A percentile compares a stretch with the other conserved stretches of the same genome.
phyloP scores from a whole-genome alignment of 2,329 filamentous ascomycete species.

The Cercospora zeae-maydis region DNA sequence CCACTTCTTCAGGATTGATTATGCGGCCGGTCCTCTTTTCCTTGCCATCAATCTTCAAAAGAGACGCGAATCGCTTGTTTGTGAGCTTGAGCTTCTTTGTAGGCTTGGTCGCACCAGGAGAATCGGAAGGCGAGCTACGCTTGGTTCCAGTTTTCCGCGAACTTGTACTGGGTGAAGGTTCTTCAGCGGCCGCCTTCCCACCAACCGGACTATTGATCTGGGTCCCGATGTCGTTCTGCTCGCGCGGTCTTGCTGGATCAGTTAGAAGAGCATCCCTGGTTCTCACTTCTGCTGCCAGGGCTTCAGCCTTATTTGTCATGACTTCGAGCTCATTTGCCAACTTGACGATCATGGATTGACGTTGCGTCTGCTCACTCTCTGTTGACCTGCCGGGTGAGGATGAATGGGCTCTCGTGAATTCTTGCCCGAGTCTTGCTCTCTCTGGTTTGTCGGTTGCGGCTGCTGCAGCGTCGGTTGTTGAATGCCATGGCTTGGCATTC shows the following conservation, averaged over 20 bases:
- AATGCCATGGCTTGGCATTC: not conserved
- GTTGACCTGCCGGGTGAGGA: not conserved
- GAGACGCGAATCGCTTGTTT: not conserved
- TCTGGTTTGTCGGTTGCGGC: not conserved
- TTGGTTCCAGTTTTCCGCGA: not conserved
- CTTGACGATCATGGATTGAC: not conserved
- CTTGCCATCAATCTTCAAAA: not conserved
- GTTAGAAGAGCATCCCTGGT: not conserved
- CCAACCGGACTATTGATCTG: not conserved
- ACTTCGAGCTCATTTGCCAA: not conserved
- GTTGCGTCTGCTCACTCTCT: too few relatives aligned
- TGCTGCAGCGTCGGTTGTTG: not conserved
- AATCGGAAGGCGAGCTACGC: not conserved
- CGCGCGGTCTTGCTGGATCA: not conserved
- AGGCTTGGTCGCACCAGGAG: not conserved
- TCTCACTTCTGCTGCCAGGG: not conserved
- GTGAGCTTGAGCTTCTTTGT: not conserved
- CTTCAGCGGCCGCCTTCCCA: not conserved
- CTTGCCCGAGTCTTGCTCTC: not conserved
- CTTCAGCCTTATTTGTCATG: not conserved
- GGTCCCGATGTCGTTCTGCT: not conserved
- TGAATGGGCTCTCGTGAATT: not conserved
- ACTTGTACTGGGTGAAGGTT: not conserved
- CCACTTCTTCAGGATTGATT: not conserved
- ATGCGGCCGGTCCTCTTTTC: not conserved